phyloP scores from a whole-genome alignment of 2,329 filamentous ascomycete species.

The Exophiala sideris region DNA sequence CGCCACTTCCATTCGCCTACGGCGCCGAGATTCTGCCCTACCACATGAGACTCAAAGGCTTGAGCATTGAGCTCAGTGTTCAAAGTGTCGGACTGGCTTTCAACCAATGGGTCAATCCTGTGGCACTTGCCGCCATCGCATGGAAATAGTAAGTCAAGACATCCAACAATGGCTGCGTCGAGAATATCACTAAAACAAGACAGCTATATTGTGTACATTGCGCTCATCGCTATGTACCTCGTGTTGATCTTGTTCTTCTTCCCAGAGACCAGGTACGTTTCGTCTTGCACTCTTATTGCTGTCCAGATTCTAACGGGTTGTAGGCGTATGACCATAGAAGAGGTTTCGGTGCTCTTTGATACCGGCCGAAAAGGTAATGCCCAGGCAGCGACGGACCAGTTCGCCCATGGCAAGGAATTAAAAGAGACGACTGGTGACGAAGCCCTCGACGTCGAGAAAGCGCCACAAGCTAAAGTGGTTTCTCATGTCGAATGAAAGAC shows the following conservation, averaged over 20 bases:
- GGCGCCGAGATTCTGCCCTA: conserved; percentile 48
- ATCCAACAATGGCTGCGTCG: neutral
- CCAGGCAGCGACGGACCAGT: neutral
- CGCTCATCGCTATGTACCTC: conserved; percentile 5
- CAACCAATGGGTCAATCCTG: conserved; percentile 12
- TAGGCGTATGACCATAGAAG: conserved; percentile 8
- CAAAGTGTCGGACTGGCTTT: conserved; percentile 8
- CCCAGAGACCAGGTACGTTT: conserved; percentile 5
- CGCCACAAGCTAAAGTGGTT: no score
- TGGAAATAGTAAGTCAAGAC: conserved; percentile 10
- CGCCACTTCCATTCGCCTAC: conserved; percentile 32
- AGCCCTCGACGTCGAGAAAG: no score
- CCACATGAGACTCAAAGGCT: conserved; percentile 47
- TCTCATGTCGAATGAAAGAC: no score
- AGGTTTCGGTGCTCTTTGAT: conserved; percentile 8
- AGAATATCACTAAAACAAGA: neutral
- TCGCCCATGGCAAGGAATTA: neutral
- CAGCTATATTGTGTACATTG: conserved; percentile 12
- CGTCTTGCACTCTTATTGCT: neutral
- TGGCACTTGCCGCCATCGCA: conserved; percentile 1
- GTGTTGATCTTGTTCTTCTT: conserved; percentile 6
- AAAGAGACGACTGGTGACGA: no score
- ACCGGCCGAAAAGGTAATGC: conserved; percentile 2
- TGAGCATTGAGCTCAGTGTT: conserved; percentile 23
- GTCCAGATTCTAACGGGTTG: no score